Evolutionary conservation across 192 early-diverging fungal genomes (phyloP).

Genomic region (Geranomyces michiganensis): DNA sequence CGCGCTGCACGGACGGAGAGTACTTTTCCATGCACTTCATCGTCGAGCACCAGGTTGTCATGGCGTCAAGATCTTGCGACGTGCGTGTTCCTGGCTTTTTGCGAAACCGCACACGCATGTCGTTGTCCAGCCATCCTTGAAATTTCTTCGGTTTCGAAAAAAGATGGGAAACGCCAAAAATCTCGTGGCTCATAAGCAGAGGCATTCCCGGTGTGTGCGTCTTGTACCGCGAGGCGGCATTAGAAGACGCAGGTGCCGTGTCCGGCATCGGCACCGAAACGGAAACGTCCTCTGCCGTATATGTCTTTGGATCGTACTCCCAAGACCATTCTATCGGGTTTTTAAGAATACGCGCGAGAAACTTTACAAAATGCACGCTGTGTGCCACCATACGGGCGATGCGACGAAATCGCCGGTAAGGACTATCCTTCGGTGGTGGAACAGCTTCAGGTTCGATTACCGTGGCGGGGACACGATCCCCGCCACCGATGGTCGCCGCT

Average conservation of each 20-base stretch:
- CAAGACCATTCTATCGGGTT: slow-evolving; percentile 51
- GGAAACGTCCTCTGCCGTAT: slow-evolving; percentile 16
- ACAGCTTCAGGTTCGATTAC: too few relatives aligned
- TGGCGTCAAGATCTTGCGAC: slow-evolving; percentile 29
- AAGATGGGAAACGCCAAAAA: slow-evolving; percentile 42
- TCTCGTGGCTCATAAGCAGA: slow-evolving; percentile 27
- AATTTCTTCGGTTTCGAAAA: slow-evolving; percentile 42
- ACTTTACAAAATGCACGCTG: slow-evolving; percentile 43
- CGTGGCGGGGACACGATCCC: too few relatives aligned
- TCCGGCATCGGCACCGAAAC: not conserved
- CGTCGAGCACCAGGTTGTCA: slow-evolving; percentile 29
- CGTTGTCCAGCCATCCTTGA: slow-evolving; percentile 38
- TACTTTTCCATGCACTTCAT: slow-evolving; percentile 34
- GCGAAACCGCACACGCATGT: slow-evolving; percentile 40
- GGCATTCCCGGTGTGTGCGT: slow-evolving; percentile 11
- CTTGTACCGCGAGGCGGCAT: not conserved
- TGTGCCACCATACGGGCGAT: slow-evolving; percentile 41
- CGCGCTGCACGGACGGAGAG: slow-evolving; percentile 27
- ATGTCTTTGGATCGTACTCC: slow-evolving; percentile 47
- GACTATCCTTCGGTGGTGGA: slow-evolving; percentile 1
- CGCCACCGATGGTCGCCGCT: too few relatives aligned
- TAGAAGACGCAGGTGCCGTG: not conserved
- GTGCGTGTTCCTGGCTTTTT: slow-evolving; percentile 33
- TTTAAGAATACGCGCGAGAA: slow-evolving; percentile 44
- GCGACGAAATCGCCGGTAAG: slow-evolving; percentile 31